Conservation (phyloP, 1,284 basidiomycete species). For the Cutaneotrichosporon cutaneum region DNA sequence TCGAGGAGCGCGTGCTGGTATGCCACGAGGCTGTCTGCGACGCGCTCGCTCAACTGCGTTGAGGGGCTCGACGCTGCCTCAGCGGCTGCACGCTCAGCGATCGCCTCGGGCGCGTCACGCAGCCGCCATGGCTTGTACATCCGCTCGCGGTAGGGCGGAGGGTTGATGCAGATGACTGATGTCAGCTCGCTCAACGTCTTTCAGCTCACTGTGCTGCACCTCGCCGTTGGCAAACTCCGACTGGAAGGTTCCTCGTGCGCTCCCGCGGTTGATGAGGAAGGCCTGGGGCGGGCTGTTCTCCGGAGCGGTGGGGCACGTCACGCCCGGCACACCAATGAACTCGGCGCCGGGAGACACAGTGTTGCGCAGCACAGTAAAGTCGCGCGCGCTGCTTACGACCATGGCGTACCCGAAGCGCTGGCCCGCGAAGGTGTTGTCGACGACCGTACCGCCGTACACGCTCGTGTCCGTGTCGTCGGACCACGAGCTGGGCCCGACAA, state of each 20-base stretch:
- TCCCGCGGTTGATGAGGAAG: conserved; percentile 51
- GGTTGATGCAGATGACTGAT: conserved; percentile 53
- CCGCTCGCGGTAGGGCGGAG: conserved; percentile 38
- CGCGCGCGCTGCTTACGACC: conserved; percentile 49
- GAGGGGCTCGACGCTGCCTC: conserved; percentile 13
- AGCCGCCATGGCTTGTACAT: conserved; percentile 49
- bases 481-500: conserved; percentile 53
- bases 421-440: conserved; percentile 48
- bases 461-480: conserved; percentile 51
- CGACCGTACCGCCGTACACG: conserved; percentile 48
- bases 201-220: conserved; percentile 52
- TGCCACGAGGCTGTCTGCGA: conserved; percentile 50
- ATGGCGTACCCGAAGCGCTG: conserved; percentile 52
- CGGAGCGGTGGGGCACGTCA: conserved; percentile 49
- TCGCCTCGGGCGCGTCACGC: conserved; percentile 45
- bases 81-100: conserved; percentile 34
- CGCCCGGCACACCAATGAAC: conserved; percentile 47
- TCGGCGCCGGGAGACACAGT: conserved; percentile 31
- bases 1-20: conserved; percentile 50
- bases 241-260: conserved; percentile 48
- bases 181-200: not conserved
- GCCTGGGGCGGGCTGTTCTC: conserved; percentile 48
- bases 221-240: conserved; percentile 53
- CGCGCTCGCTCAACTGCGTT: conserved; percentile 35
- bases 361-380: conserved; percentile 48